A percentile compares a stretch with the other conserved stretches of the same genome.
Conservation (phyloP, 257 asterid species). For the Gentiana macrophylla region DNA sequence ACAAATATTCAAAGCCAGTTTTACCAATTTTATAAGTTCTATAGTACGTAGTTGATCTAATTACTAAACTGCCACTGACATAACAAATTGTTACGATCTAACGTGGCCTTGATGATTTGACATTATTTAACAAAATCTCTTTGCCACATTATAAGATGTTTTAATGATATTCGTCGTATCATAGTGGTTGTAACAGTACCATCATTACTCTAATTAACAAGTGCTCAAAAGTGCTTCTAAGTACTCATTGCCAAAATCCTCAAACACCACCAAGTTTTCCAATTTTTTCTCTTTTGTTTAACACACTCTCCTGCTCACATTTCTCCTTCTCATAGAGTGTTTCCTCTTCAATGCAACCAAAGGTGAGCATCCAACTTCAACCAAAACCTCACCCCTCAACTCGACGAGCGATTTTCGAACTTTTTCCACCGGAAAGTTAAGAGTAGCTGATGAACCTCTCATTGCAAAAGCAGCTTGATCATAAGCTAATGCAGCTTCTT, state of each 20-base stretch:
- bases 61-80: too few species aligned
- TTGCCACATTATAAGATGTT: too few species aligned
- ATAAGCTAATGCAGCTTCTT: conserved; percentile 81
- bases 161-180: too few species aligned
- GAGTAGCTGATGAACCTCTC: conserved; percentile 64
- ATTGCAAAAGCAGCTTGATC: conserved; percentile 77
- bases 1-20: too few species aligned
- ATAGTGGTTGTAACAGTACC: too few species aligned
- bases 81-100: too few species aligned
- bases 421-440: conserved; percentile 62
- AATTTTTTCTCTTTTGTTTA: conserved; percentile 20
- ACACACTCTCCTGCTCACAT: conserved; percentile 6
- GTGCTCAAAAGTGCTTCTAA: conserved; percentile 58
- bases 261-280: conserved; percentile 57
- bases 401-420: conserved; percentile 48
- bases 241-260: conserved; percentile 70
- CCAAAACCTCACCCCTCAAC: conserved; percentile 42
- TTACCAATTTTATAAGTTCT: too few species aligned
- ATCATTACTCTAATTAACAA: background rate
- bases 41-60: too few species aligned
- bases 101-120: too few species aligned
- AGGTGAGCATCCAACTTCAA: conserved; percentile 59
- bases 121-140: too few species aligned
- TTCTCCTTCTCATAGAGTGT: conserved; percentile 48
- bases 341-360: conserved; percentile 57